These are phyloP conservation scores for Aspergillus latus DNA, from an alignment of 2,329 filamentous ascomycete species.

Conservation along the genomic window DNA sequence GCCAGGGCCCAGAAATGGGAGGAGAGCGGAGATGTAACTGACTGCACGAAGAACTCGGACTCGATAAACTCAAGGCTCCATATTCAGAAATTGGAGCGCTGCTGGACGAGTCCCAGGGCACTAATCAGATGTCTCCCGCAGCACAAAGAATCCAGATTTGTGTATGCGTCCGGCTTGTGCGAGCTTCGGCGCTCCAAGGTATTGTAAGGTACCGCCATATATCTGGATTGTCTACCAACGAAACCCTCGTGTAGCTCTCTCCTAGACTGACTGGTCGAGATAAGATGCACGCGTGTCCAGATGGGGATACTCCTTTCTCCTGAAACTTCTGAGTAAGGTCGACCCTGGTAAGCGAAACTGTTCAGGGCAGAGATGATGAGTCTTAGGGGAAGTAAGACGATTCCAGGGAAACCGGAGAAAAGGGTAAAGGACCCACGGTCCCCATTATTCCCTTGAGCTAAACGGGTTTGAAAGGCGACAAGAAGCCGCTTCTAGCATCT, in stretches of 20 bases:
- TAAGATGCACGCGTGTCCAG: background rate
- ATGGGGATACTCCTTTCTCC: background rate
- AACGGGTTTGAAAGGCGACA: constrained; percentile 23
- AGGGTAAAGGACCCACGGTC: constrained; percentile 10
- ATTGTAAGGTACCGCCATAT: constrained; percentile 3
- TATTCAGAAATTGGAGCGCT: background rate
- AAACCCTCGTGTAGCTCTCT: constrained; percentile 2
- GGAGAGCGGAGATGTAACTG: background rate
- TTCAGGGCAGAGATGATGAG: background rate
- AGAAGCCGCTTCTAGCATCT: constrained; percentile 26
- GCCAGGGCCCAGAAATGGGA: background rate
- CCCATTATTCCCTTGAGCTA: constrained; percentile 16
- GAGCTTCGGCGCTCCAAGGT: constrained; percentile 7
- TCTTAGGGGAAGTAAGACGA: constrained; percentile 1
- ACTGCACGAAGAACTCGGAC: background rate
- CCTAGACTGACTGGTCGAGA: constrained; percentile 2
- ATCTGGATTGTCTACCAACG: background rate
- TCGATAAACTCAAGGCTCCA: constrained; percentile 9
- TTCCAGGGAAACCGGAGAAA: constrained; percentile 8
- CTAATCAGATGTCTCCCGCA: constrained; percentile 2
- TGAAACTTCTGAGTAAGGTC: constrained; percentile 7
- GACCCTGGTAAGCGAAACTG: constrained; percentile 5
- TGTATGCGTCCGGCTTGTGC: constrained; percentile 14
- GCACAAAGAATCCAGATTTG: constrained; percentile 1
- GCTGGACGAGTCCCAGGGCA: background rate